phyloP scores from a whole-genome alignment of 75 land plant genomes.

The Gnetum montanum region DNA sequence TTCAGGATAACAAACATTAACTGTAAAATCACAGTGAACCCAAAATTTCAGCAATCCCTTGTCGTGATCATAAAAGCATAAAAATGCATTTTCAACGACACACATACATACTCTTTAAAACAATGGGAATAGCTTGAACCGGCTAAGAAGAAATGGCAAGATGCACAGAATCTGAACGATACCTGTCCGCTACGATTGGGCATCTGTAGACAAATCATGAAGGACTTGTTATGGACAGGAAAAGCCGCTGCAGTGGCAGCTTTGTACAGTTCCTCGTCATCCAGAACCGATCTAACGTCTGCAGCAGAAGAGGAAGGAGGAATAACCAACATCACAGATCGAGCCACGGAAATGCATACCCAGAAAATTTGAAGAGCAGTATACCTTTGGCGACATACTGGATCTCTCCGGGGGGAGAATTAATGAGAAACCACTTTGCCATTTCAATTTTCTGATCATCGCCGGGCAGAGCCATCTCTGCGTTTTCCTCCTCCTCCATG shows the following conservation, averaged over 20 bases:
- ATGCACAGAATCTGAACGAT: too few species aligned
- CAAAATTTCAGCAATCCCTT: too few species aligned
- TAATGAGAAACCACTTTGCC: slow-evolving; percentile 89
- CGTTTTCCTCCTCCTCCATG: slow-evolving; percentile 7
- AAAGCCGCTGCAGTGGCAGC: slow-evolving; percentile 78
- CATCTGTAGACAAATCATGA: slow-evolving; percentile 67
- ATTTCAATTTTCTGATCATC: slow-evolving; percentile 71
- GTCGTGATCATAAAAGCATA: too few species aligned
- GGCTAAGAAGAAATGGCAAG: too few species aligned
- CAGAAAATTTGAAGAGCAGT: background rate
- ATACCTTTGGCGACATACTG: slow-evolving; percentile 88
- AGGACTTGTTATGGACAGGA: slow-evolving; percentile 70
- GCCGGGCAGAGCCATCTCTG: slow-evolving; percentile 35
- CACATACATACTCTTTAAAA: too few species aligned
- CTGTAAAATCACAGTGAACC: too few species aligned
- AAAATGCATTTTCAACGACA: too few species aligned
- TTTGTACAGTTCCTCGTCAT: slow-evolving; percentile 47
- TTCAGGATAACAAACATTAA: too few species aligned
- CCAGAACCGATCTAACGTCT: slow-evolving; percentile 60
- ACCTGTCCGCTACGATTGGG: slow-evolving; percentile 75
- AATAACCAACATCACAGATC: background rate
- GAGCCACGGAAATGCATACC: background rate
- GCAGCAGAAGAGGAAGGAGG: slow-evolving; percentile 3
- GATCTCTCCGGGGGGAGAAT: slow-evolving; percentile 86
- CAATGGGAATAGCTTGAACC: too few species aligned